Base-by-base conservation (phyloP, 305 asterid genomes). In the Solanum aculeatissimum region DNA sequence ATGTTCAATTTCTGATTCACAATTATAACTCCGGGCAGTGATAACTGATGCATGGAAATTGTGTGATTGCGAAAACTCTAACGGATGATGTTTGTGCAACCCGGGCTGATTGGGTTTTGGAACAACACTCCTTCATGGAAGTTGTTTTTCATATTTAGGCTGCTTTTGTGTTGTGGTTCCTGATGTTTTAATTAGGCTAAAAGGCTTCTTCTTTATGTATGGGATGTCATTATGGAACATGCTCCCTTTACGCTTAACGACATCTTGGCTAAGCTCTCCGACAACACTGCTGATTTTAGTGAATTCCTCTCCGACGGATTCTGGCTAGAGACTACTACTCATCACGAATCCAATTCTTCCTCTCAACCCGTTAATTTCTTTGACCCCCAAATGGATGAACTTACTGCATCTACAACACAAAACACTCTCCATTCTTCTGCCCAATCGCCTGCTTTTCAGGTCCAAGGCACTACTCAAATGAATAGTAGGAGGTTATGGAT, bases 271-370 rank as follows among this genome's bases (percentile, higher is more conserved):
- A 11, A 89, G 66, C 86, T 86, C 70, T 86, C 91, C 49, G 91
- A 87, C 78, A 49, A 72, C 9, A 38, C 18, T 9, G 53, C 19
- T 43, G 94, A 91, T 89, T 88, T 89, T 91, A 85, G 88, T 87
- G 93, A 94, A 82, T 89, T 93, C 92, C 88, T 94, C 82, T 87
- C 84, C 68, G 96, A 93, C 51, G 98, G 97, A 1, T 92, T 92
- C 93, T 92, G 95, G 97, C 86, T 94, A 93, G 95, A 93, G 82
- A 85, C 97, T 43, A 83, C 91, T 14, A 71, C 91, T 14, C 49
- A 90, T 53, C 70, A 90, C 32, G 89, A 86, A 19, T 88, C 94
- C 89, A 92, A 87, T 89, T 86, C 86, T 89, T 86, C 92, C 86
- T 88, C 91, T 35, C 40, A 35, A 35, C 40, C 5, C 4, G 40